Evolutionary conservation across 2,329 filamentous ascomycete genomes (phyloP).

Genomic region (Aspergillus nomiae): DNA sequence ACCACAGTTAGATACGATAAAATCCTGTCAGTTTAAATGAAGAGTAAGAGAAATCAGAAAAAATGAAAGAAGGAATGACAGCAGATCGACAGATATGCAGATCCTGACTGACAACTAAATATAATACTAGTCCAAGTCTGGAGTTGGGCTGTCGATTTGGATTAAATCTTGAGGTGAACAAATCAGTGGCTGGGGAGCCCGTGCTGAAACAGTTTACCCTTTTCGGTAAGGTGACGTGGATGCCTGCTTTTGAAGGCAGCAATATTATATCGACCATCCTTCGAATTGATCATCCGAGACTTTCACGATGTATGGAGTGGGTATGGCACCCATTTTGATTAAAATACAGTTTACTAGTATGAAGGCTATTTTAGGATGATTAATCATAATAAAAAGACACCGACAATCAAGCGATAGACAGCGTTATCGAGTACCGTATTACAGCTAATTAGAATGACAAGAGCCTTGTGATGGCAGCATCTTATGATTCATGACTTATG

Average conservation of each 20-base stretch:
- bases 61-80: neutral
- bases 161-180: neutral
- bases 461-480: too few relatives aligned
- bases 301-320: too few relatives aligned
- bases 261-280: too few relatives aligned
- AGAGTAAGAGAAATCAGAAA: neutral
- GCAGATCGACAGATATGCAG: neutral
- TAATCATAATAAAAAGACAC: too few relatives aligned
- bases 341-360: too few relatives aligned
- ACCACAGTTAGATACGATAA: neutral
- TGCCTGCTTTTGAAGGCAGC: neutral
- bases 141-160: neutral
- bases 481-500: too few relatives aligned
- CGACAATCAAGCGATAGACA: too few relatives aligned
- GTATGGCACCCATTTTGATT: too few relatives aligned
- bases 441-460: too few relatives aligned
- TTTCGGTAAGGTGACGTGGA: neutral
- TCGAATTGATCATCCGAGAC: too few relatives aligned
- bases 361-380: neutral
- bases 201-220: neutral
- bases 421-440: too few relatives aligned
- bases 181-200: constrained; percentile 2
- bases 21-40: neutral
- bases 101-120: neutral
- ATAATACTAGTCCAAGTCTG: neutral